phyloP scores from a whole-genome alignment of 2,329 filamentous ascomycete genomes.

The Alternaria consortialis region DNA sequence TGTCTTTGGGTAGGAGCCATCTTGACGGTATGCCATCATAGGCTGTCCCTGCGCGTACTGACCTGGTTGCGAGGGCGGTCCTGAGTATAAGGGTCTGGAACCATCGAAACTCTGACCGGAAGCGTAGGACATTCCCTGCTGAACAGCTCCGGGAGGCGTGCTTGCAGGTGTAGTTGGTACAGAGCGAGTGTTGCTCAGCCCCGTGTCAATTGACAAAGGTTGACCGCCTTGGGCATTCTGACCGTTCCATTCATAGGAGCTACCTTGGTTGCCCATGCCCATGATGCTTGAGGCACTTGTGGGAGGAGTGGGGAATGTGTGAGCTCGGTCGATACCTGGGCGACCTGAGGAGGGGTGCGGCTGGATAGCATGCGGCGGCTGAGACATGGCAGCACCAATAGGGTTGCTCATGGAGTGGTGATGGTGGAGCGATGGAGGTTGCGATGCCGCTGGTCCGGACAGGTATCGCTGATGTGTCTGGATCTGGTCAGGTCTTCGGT shows the following conservation, averaged over 20 bases:
- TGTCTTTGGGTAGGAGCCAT: constrained; percentile 72
- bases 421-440: constrained; percentile 76
- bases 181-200: constrained; percentile 79
- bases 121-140: constrained; percentile 82
- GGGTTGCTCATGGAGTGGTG: constrained; percentile 72
- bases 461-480: constrained; percentile 61
- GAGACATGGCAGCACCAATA: constrained; percentile 68
- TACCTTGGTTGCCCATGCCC: constrained; percentile 76
- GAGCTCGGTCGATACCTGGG: constrained; percentile 77
- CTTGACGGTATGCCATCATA: constrained; percentile 69
- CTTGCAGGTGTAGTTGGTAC: constrained; percentile 92
- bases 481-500: constrained; percentile 56
- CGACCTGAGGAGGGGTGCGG: constrained; percentile 67
- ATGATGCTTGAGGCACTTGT: constrained; percentile 90
- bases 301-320: constrained; percentile 93
- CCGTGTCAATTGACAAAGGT: constrained; percentile 82
- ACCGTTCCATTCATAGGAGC: constrained; percentile 79
- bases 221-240: constrained; percentile 67
- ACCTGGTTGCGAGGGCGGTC: constrained; percentile 70
- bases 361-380: constrained; percentile 71
- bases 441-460: constrained; percentile 66
- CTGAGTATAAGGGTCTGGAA: constrained; percentile 80
- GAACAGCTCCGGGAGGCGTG: constrained; percentile 83
- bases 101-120: constrained; percentile 76
- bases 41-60: constrained; percentile 72